Evolutionary conservation across 2,329 filamentous ascomycete genomes (phyloP).

Genomic region (Endothia cerciana): DNA sequence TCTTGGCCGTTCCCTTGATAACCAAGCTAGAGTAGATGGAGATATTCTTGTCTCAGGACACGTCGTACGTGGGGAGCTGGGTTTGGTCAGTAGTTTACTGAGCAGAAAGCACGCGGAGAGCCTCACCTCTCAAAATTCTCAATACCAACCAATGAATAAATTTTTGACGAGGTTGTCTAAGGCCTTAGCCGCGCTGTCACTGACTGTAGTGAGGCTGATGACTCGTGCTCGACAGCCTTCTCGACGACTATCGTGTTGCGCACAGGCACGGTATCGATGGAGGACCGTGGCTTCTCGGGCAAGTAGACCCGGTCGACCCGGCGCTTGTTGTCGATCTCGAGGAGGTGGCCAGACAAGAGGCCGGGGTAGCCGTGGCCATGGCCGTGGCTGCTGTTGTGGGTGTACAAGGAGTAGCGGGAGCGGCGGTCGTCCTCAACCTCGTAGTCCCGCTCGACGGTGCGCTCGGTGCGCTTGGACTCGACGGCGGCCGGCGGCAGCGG

Average conservation of each 20-base stretch:
- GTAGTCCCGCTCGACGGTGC: conserved; percentile 36
- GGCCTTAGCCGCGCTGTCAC: no score
- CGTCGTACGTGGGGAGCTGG: no score
- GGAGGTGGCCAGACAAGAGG: conserved; percentile 45
- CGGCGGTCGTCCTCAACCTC: conserved; percentile 52
- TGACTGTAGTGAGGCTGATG: no score
- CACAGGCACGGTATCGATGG: conserved; percentile 48
- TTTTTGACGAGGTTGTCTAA: no score
- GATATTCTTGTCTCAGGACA: no score
- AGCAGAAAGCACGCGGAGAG: no score
- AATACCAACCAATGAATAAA: no score
- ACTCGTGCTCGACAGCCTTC: conserved; percentile 38
- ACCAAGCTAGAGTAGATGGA: no score
- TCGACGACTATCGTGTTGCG: conserved; percentile 36
- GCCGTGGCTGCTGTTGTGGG: conserved; percentile 32
- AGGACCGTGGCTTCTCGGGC: conserved; percentile 57
- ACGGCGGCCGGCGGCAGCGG: conserved; percentile 29
- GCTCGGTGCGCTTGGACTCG: conserved; percentile 46
- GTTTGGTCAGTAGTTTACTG: no score
- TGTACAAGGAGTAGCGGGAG: conserved; percentile 48
- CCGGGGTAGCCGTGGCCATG: conserved; percentile 31
- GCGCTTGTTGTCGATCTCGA: conserved; percentile 45
- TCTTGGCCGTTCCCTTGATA: no score
- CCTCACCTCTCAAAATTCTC: no score
- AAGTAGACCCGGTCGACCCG: conserved; percentile 47